Evolutionary conservation across 768 basidiomycete species (phyloP).

Genomic region (Tulasnella sp.): DNA sequence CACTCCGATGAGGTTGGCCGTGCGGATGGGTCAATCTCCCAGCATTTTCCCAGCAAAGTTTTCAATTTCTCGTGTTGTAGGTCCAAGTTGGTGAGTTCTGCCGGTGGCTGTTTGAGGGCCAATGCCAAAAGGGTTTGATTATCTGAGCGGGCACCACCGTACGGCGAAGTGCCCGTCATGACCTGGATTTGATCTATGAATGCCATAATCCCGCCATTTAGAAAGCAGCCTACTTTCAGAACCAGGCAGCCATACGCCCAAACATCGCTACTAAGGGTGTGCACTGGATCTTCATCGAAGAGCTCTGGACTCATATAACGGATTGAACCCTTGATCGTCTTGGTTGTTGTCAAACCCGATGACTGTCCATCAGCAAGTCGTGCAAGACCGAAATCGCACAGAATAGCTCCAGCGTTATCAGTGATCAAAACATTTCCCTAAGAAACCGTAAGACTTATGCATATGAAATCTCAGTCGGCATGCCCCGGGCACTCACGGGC

Average conservation of each 20-base stretch:
- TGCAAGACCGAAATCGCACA: conserved; percentile 21
- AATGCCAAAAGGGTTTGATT: background rate
- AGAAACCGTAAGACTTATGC: background rate
- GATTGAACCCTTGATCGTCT: background rate
- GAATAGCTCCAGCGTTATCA: background rate
- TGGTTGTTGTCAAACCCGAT: conserved; percentile 12
- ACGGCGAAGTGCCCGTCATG: background rate
- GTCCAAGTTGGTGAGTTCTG: background rate
- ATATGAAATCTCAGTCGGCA: too few relatives aligned
- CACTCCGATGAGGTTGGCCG: background rate
- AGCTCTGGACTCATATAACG: conserved; percentile 13
- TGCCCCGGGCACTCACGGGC: background rate
- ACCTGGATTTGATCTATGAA: background rate
- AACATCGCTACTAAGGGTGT: background rate
- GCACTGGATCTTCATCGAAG: background rate
- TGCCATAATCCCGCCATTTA: background rate
- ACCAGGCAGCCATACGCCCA: conserved; percentile 15
- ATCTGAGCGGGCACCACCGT: background rate
- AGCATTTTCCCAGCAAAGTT: background rate
- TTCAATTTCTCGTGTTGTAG: background rate
- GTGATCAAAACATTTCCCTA: conserved; percentile 11
- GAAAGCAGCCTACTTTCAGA: background rate
- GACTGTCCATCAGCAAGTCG: background rate
- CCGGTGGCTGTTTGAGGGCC: background rate
- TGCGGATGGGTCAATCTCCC: background rate